Conservation (phyloP, 2,329 filamentous ascomycete species). For the Colletotrichum camelliae region DNA sequence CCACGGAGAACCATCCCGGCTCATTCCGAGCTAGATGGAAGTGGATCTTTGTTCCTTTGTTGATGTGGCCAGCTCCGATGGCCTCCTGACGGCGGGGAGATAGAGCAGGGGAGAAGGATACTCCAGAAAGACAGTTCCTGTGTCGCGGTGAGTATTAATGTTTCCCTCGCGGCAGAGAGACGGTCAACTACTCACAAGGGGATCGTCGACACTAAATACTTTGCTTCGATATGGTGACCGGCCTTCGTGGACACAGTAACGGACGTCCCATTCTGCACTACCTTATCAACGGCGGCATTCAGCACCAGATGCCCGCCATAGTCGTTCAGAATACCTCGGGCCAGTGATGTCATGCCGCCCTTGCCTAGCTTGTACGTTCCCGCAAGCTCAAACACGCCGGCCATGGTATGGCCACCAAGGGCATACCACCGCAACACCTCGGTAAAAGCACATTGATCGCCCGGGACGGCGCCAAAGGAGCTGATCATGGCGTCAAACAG, state of each 20-base stretch:
- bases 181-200: not conserved
- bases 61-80: not conserved
- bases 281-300: not conserved
- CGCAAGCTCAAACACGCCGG: not conserved
- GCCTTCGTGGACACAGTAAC: not conserved
- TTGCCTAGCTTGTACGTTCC: not conserved
- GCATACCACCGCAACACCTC: not conserved
- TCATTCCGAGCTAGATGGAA: not conserved
- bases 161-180: fast-evolving
- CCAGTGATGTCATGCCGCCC: not conserved
- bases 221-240: not conserved
- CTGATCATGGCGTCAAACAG: not conserved
- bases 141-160: fast-evolving
- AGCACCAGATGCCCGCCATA: not conserved
- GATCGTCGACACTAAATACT: not conserved
- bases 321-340: not conserved
- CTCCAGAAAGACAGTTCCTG: not conserved
- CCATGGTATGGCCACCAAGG: not conserved
- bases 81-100: not conserved
- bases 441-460: not conserved
- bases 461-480: not conserved
- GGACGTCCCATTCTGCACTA: not conserved
- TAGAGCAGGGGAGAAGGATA: not conserved
- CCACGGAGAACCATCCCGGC: not conserved
- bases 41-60: not conserved